Evolutionary conservation across 1,284 basidiomycete species (phyloP), one percentile per base, ranked within the genome.

Genomic region (Albatrellus sp.): DNA sequence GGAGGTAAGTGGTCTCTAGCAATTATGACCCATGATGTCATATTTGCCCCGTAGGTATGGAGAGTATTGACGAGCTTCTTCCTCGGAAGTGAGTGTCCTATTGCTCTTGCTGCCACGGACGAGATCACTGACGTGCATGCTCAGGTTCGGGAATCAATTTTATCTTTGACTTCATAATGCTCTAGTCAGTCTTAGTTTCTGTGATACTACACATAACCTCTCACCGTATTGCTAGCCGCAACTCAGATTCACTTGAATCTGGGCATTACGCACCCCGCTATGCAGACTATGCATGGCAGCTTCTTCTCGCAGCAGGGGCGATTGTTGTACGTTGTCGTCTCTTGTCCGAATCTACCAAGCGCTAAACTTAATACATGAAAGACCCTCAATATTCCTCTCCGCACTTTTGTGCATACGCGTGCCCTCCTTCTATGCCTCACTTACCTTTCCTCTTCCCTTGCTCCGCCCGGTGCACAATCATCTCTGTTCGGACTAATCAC

Each of bases 51-150:
- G 10, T 58, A 92, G 77, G 20, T 92, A 41, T 90, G 88, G 85
- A 70, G 90, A 52, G 52, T 84, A 9, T 74, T 76, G 55, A 82
- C 86, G 1, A 79, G 77, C 41, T 84, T 90, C 68, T 88, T 90
- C 57, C 66, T 80, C 20, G 88, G 81, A 53, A 71, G 85, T 82
- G 46, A 60, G 75, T 64, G 16, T 11, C 30, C 2, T 12, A 37
- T 34, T 40, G 16, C 37, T 19, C 9, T 17, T 11, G 13, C 7
- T 29, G 12, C 30, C 10, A 14, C 28, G 42, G 8, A 24, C 31
- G 37, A 19, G 11, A 28, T 31, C 33, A 36, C 32, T 43, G 20
- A 16, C 24, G 7, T 24, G 13, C 13, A 2, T 40, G 14, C 46
- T 28, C 43, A 82, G 82, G 75, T 32, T 55, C 58, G 14, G 74